Conservation (phyloP, 75 land plant genomes). For the Cupressus sempervirens region DNA sequence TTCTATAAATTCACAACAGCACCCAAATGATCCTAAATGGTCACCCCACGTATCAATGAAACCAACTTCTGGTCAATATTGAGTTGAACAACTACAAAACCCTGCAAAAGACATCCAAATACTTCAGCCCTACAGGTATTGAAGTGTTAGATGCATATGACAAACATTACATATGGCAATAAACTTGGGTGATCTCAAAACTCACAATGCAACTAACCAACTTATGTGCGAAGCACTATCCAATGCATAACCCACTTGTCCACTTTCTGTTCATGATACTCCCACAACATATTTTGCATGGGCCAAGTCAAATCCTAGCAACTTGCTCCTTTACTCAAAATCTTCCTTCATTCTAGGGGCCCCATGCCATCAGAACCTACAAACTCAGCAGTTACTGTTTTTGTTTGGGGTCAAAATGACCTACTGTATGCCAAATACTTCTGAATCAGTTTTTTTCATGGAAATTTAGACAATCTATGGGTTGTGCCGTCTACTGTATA, state of each 20-base stretch:
- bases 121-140: background rate
- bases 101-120: background rate
- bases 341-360: background rate
- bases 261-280: background rate
- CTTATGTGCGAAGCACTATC: background rate
- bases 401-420: background rate
- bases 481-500: background rate
- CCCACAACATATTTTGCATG: background rate
- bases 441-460: background rate
- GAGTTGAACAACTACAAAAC: background rate
- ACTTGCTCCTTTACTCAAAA: background rate
- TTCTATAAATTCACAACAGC: too few species aligned
- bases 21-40: background rate
- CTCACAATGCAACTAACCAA: background rate
- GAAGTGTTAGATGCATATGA: background rate
- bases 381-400: background rate
- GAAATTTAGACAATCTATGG: too few species aligned
- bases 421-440: too few species aligned
- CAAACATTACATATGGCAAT: background rate
- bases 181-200: background rate
- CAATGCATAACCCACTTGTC: background rate
- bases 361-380: background rate
- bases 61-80: background rate
- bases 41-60: background rate
- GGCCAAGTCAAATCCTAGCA: background rate